Conservation (phyloP, 2,329 filamentous ascomycete genomes). For the Penicillium decumbens region DNA sequence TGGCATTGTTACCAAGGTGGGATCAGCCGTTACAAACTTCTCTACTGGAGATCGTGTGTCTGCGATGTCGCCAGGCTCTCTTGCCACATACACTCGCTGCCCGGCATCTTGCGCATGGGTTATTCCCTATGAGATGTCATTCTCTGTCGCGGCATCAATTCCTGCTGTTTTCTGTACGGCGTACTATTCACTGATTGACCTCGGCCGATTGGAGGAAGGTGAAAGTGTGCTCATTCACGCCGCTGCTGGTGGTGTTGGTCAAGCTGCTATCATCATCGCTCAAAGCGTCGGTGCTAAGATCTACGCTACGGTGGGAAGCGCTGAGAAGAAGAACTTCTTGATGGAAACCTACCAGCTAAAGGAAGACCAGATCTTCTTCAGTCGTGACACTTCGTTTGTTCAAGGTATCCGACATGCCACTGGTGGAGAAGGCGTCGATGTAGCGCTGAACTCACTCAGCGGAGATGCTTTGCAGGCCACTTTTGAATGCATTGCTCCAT, state of each 20-base stretch:
- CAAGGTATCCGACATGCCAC: conserved; percentile 28
- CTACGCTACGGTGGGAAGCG: conserved; percentile 22
- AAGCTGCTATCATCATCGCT: conserved; percentile 25
- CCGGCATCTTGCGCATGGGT: conserved; percentile 28
- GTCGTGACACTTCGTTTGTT: conserved; percentile 19
- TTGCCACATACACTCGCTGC: conserved; percentile 28
- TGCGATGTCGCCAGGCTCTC: conserved; percentile 31
- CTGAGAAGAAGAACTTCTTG: conserved; percentile 22
- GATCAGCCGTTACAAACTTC: conserved; percentile 29
- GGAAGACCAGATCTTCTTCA: conserved; percentile 18
- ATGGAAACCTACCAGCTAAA: conserved; percentile 15
- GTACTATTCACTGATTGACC: conserved; percentile 25
- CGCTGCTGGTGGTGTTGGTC: conserved; percentile 25
- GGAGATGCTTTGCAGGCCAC: conserved; percentile 27
- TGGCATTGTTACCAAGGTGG: conserved; percentile 32
- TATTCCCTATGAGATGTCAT: conserved; percentile 31
- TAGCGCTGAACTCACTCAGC: conserved; percentile 28
- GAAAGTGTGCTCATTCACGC: conserved; percentile 26
- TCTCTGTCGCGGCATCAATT: conserved; percentile 28
- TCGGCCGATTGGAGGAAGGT: conserved; percentile 19
- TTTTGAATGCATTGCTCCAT: conserved; percentile 28
- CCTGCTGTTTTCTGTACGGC: conserved; percentile 26
- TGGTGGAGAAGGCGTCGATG: conserved; percentile 25
- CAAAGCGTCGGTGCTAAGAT: conserved; percentile 22
- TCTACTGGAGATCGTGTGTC: conserved; percentile 41